Evolutionary conservation across 768 basidiomycete species (phyloP), one percentile per base, ranked within the genome.

Genomic region (Fomitopsis pulvina): DNA sequence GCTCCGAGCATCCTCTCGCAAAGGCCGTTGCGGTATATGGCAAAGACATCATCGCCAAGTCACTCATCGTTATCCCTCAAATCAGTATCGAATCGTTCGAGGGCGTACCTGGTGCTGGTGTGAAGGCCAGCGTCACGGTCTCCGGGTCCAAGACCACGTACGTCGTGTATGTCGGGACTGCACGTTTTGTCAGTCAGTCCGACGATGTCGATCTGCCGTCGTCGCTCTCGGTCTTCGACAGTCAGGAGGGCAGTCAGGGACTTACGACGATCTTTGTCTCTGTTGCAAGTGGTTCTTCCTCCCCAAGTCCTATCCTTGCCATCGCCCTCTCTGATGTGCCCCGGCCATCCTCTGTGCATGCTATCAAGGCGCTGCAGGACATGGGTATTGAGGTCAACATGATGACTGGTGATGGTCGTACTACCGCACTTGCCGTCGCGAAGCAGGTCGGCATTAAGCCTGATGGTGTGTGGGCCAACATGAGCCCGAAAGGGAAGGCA

Each of bases 401-500:
- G 83, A 81, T 97, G 77, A 98, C 96, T 0, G 96, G 96, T 1
- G 96, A 99, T 57, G 81, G 88, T 20, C 80, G 79, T 64, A 76
- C 73, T 3, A 98, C 95, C 3, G 96, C 94, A 2, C 60, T 83
- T 27, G 92, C 94, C 3, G 80, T 98, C 45, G 96, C 95, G 39
- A 80, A 80, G 57, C 84, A 94, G 62, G 87, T 95, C 26, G 96
- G 96, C 0, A 94, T 99, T 59, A 68, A 70, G 27, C 74, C 82
- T 0, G 86, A 90, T 47, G 77, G 83, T 32, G 92, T 99, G 1
- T 92, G 87, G 81, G 87, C 94, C 7, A 81, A 80, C 43, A 92
- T 98, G 79, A 95, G 87, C 59, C 96, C 96, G 1, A 89, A 92
- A 60, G 96, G 96, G 42, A 99, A 99, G 65, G 93, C 92, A 0